phyloP scores from a whole-genome alignment of 1,139 yeast genomes.

The Eremothecium coryli region DNA sequence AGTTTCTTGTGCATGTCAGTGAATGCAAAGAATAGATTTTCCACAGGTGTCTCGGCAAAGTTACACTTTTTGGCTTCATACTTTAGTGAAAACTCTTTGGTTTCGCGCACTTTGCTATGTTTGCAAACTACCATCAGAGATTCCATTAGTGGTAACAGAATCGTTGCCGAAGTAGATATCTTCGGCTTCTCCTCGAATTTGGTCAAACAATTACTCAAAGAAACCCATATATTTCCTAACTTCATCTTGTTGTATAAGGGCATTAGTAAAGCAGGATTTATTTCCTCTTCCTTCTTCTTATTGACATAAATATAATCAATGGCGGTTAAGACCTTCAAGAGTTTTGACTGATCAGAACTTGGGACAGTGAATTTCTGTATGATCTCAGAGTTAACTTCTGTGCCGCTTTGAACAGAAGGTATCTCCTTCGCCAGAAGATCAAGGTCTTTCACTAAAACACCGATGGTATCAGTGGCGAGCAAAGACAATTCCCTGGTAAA shows the following conservation, averaged over 20 bases:
- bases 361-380: slow-evolving; percentile 68
- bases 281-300: slow-evolving; percentile 26
- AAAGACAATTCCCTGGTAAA: slow-evolving; percentile 64
- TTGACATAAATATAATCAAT: slow-evolving; percentile 62
- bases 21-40: slow-evolving; percentile 71
- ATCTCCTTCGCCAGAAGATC: slow-evolving; percentile 43
- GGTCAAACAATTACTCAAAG: slow-evolving; percentile 67
- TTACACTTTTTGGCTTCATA: slow-evolving; percentile 57
- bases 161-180: slow-evolving; percentile 66
- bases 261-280: slow-evolving; percentile 35
- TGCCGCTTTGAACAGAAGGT: slow-evolving; percentile 31
- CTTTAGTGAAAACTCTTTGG: slow-evolving; percentile 31
- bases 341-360: slow-evolving; percentile 79
- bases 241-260: slow-evolving; percentile 57
- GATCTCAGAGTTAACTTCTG: slow-evolving; percentile 44
- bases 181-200: slow-evolving; percentile 32
- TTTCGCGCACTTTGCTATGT: slow-evolving; percentile 64
- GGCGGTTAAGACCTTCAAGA: slow-evolving; percentile 78
- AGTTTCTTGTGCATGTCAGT: slow-evolving; percentile 87
- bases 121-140: slow-evolving; percentile 93
- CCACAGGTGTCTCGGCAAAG: slow-evolving; percentile 68
- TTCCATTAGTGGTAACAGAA: slow-evolving; percentile 78
- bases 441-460: slow-evolving; percentile 49
- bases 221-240: slow-evolving; percentile 77
- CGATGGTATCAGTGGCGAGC: slow-evolving; percentile 56